phyloP scores from a whole-genome alignment of 2,329 filamentous ascomycete species.

The Bipolaris sorokiniana region DNA sequence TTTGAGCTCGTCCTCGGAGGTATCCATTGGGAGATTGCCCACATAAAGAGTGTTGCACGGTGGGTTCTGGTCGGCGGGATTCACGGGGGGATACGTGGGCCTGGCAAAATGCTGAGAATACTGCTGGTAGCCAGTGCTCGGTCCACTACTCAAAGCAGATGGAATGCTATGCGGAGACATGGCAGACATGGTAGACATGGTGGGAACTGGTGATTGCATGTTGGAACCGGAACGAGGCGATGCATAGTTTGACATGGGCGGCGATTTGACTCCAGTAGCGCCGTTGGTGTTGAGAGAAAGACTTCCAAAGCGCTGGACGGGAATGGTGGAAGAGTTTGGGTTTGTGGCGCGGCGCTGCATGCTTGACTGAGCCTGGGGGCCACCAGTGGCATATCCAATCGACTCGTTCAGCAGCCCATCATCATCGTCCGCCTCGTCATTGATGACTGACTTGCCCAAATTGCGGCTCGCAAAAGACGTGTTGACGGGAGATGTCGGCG shows the following conservation, averaged over 20 bases:
- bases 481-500: conserved; percentile 74
- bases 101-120: conserved; percentile 64
- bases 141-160: conserved; percentile 57
- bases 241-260: conserved; percentile 61
- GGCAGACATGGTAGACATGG: conserved; percentile 49
- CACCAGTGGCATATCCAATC: conserved; percentile 75
- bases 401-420: conserved; percentile 75
- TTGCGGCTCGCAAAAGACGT: conserved; percentile 69
- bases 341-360: conserved; percentile 72
- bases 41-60: conserved; percentile 98
- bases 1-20: conserved; percentile 94
- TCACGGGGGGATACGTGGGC: conserved; percentile 81
- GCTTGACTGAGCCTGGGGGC: conserved; percentile 55
- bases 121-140: conserved; percentile 61
- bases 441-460: conserved; percentile 73
- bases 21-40: conserved; percentile 91
- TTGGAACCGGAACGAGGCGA: conserved; percentile 58
- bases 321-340: conserved; percentile 74
- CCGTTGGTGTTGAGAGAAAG: conserved; percentile 72
- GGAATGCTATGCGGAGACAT: conserved; percentile 64
- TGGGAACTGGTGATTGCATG: conserved; percentile 57
- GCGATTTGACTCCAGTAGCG: conserved; percentile 55
- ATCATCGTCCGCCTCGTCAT: conserved; percentile 73
- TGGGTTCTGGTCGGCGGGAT: conserved; percentile 94
- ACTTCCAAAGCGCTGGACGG: conserved; percentile 69